Base-by-base conservation (phyloP, 306 rosid genomes). In the Echinosophora koreensis region DNA sequence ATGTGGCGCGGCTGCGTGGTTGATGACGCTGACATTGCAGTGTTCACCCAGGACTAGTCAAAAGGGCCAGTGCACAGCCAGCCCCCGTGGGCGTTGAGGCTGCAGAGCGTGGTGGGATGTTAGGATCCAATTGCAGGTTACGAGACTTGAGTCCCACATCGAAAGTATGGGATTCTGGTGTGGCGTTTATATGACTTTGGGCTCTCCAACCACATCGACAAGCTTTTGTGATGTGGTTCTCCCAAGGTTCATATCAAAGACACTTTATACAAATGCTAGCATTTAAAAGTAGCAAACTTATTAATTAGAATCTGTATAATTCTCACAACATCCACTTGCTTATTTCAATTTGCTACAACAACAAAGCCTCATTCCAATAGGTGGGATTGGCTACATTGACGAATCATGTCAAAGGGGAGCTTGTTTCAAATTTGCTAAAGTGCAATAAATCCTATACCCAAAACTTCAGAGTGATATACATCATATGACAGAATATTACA, bases 391-490 rank as follows among this genome's bases (percentile, higher is more conserved):
- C 44, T 39, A 39, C 49, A 44, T 44, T 2, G 49, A 44, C 2
- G 3, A 44, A 44, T 44, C 14, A 10, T 11, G 49, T 9, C 14
- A 44, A 1, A 8, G 49, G 49, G 49, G 14, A 44, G 39, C 22
- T 34, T 34, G 12, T 61, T 34, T 61, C 46, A 39, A 69, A 27
- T 35, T 64, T 56, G 65, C 46, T n/a, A 42, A 64, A 72, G 42
- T 22, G 38, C 60, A n/a, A 77, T 28, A 18, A 60, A 71, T 38
- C 13, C 75, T 70, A 60, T 35, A 78, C 50, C 67, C 47, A 51
- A 35, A 72, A 74, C 44, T 78, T 42, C 56, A 63, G 12, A 52
- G 42, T 34, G 42, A 68, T 12, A 66, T 46, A 67, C 59, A 6
- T n/a, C 11, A 30, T 73, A 41, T n/a, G 55, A 59, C 34, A 61